A percentile compares a stretch with the other conserved stretches of the same genome.
These are phyloP conservation scores for Lasiodiplodia theobromae DNA, from an alignment of 2,329 filamentous ascomycete genomes.

Conservation along the genomic window DNA sequence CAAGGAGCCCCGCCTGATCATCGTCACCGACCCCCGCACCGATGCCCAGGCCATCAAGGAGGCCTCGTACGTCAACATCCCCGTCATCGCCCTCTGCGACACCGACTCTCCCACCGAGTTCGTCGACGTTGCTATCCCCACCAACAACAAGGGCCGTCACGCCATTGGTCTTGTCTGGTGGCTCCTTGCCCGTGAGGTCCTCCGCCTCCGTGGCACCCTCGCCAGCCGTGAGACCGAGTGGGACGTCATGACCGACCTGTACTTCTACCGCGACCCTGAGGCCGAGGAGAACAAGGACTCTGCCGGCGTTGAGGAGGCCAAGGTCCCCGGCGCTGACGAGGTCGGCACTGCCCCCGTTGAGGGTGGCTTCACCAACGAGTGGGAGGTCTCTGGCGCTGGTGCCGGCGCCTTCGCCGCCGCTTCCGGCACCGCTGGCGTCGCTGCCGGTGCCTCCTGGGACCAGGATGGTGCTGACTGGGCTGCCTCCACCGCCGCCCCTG, in stretches of 20 bases:
- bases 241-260: constrained; percentile 99
- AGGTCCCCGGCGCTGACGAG: constrained; percentile 85
- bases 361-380: constrained; percentile 80
- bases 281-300: constrained; percentile 98
- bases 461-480: constrained; percentile 74
- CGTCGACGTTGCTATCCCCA: constrained; percentile 99
- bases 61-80: constrained; percentile 99
- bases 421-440: constrained; percentile 62
- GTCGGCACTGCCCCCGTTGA: constrained; percentile 80
- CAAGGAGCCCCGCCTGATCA: constrained; percentile 99
- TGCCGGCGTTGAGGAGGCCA: constrained; percentile 80
- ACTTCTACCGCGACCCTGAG: constrained; percentile 99
- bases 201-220: constrained; percentile 97
- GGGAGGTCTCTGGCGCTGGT: constrained; percentile 75
- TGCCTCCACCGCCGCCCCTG: constrained; percentile 58
- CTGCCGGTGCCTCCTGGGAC: constrained; percentile 70
- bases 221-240: constrained; percentile 95
- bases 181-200: constrained; percentile 99
- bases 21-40: constrained; percentile 99
- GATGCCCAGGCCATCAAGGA: constrained; percentile 99
- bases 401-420: constrained; percentile 74
- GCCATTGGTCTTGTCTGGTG: constrained; percentile 99
- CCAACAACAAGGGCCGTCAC: constrained; percentile 99
- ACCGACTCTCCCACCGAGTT: constrained; percentile 99
- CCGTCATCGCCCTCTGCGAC: constrained; percentile 98